Conservation (phyloP, 1,284 basidiomycete genomes). For the Sphaerobolus stellatus region DNA sequence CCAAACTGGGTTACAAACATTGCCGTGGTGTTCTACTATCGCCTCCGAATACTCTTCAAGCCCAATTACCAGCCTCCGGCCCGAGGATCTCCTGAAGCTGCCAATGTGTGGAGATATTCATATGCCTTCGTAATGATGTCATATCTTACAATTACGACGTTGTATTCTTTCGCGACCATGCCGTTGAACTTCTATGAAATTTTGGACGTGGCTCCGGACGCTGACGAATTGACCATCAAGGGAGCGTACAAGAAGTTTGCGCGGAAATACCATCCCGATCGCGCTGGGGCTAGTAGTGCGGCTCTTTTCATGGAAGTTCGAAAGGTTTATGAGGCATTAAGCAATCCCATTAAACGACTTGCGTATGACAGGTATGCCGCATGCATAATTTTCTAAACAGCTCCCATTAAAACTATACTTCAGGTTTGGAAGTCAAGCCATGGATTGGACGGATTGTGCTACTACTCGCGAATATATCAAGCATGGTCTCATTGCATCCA, state of each 20-base stretch:
- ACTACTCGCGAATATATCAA: conserved; percentile 69
- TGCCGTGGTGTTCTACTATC: conserved; percentile 38
- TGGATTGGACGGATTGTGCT: conserved; percentile 66
- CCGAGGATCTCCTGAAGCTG: conserved; percentile 45
- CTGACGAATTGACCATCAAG: conserved; percentile 68
- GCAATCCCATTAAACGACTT: conserved; percentile 76
- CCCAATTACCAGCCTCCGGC: conserved; percentile 38
- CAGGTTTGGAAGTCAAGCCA: conserved; percentile 74
- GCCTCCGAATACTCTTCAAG: conserved; percentile 29
- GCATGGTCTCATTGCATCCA: conserved; percentile 63
- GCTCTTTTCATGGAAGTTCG: conserved; percentile 71
- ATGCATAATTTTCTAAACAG: background rate
- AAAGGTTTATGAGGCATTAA: conserved; percentile 78
- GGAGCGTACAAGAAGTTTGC: conserved; percentile 74
- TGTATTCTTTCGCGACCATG: conserved; percentile 53
- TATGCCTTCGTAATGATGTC: conserved; percentile 66
- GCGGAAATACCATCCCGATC: conserved; percentile 75
- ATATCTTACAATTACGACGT: conserved; percentile 68
- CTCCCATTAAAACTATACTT: conserved; percentile 11
- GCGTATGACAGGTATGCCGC: conserved; percentile 77
- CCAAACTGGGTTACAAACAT: conserved; percentile 42
- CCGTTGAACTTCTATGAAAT: conserved; percentile 75
- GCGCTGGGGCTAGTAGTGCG: conserved; percentile 63
- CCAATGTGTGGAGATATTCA: conserved; percentile 56
- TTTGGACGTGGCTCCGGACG: conserved; percentile 59